These are phyloP conservation scores for Amanita thiersii DNA, from an alignment of 768 basidiomycete genomes.

Conservation along the genomic window DNA sequence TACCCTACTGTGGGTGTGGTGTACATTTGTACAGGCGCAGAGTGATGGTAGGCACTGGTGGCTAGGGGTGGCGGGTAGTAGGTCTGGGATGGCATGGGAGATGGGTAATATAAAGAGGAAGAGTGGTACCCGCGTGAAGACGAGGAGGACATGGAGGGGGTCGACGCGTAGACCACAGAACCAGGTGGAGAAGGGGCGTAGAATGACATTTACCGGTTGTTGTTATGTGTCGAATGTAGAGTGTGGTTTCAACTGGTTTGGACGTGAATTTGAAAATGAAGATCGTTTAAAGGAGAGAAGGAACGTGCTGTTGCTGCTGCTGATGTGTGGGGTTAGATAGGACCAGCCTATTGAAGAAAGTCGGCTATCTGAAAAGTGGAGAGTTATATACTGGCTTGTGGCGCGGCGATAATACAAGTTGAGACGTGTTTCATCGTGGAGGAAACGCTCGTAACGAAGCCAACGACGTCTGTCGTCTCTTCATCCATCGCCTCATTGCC, in stretches of 20 bases:
- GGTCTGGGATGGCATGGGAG: background rate
- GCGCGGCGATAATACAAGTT: background rate
- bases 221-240: no score
- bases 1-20: background rate
- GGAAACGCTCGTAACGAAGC: background rate
- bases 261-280: no score
- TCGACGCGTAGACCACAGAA: background rate
- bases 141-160: background rate
- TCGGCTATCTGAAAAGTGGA: background rate
- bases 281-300: no score
- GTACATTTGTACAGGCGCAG: background rate
- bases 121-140: background rate
- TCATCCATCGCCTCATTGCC: no score
- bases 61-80: background rate
- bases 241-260: background rate
- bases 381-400: background rate
- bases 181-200: background rate
- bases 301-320: background rate
- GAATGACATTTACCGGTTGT: background rate
- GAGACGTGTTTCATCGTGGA: background rate
- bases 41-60: background rate
- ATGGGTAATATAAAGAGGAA: background rate
- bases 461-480: background rate
- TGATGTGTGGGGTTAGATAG: background rate
- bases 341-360: background rate